A percentile compares a stretch with the other conserved stretches of the same genome.
phyloP scores from a whole-genome alignment of 345 rosid genomes.

The Eucalyptus microcorys region DNA sequence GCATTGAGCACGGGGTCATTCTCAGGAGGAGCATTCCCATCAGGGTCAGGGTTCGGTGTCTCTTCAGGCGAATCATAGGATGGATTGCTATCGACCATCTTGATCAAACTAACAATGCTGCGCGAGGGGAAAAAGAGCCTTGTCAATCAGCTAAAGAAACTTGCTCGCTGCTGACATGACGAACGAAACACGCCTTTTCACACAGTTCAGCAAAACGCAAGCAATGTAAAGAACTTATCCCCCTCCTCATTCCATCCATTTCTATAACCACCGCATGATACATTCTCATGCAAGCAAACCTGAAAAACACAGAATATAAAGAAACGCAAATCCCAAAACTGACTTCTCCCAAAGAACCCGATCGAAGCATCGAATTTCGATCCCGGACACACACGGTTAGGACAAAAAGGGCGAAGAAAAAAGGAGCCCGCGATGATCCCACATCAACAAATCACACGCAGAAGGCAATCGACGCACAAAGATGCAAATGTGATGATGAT shows the following conservation, averaged over 20 bases:
- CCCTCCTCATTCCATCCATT: background rate
- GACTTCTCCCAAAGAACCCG: background rate
- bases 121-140: background rate
- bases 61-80: conserved; percentile 43
- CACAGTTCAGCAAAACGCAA: background rate
- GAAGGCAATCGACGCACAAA: background rate
- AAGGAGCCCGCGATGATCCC: background rate
- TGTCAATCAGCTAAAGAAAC: background rate
- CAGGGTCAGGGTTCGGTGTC: conserved; percentile 36
- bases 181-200: background rate
- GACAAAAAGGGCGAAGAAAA: background rate
- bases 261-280: background rate
- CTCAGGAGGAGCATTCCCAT: conserved; percentile 5
- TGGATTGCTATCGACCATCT: conserved; percentile 46
- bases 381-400: background rate
- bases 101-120: background rate
- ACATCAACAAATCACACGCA: background rate
- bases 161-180: background rate
- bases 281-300: background rate
- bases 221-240: background rate
- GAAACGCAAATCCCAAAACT: background rate
- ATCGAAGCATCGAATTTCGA: background rate
- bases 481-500: background rate
- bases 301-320: background rate
- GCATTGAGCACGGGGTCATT: conserved; percentile 6